Conservation (phyloP, 176 grass and related monocot species). For the Chrysopogon serrulatus region DNA sequence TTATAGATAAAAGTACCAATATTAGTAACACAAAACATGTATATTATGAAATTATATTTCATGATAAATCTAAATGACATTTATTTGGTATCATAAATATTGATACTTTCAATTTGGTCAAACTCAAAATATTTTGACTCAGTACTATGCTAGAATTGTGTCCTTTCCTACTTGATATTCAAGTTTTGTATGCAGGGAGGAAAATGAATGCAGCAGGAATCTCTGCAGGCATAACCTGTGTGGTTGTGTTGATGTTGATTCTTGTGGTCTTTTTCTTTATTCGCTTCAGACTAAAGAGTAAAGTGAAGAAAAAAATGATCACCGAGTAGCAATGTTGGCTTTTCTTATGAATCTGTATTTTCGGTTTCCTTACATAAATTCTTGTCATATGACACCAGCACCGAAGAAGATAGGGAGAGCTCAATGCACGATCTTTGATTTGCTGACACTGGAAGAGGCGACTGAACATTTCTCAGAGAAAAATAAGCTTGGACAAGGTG, state of each 20-base stretch:
- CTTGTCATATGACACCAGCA: conserved; percentile 13
- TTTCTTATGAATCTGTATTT: neutral
- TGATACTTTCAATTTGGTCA: no score
- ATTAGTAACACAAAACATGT: no score
- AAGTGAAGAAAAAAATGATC: neutral
- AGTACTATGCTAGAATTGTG: neutral
- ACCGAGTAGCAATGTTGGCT: conserved; percentile 13
- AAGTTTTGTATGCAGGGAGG: conserved; percentile 9
- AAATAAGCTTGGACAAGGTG: conserved; percentile 45
- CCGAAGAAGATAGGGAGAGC: conserved; percentile 30
- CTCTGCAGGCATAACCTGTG: conserved; percentile 11
- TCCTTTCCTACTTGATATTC: neutral
- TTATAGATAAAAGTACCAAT: no score
- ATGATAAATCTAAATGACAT: no score
- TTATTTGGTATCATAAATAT: no score
- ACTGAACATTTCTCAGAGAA: conserved; percentile 46
- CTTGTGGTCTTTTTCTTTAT: neutral
- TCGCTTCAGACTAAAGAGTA: conserved; percentile 19
- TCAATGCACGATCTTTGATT: conserved; percentile 44
- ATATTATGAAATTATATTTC: no score
- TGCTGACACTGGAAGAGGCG: conserved; percentile 24
- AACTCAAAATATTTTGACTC: no score
- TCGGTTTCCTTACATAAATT: neutral
- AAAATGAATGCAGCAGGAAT: conserved; percentile 25
- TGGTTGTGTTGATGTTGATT: conserved; percentile 4